Evolutionary conservation across 306 rosid species (phyloP).

Genomic region (Sechiopsis laciniata): DNA sequence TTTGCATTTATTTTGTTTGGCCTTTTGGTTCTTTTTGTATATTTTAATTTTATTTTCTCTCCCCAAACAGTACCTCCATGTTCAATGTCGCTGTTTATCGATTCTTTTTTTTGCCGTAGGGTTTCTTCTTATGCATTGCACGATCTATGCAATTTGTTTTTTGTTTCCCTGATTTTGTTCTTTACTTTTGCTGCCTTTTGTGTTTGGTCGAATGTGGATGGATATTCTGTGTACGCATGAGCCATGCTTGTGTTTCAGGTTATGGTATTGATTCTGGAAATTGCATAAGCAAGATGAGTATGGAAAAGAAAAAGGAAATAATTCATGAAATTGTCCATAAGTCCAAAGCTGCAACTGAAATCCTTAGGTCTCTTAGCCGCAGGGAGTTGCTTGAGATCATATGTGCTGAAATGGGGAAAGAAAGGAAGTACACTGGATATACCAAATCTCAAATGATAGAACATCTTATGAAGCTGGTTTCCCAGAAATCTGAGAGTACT

Average conservation of each 20-base stretch:
- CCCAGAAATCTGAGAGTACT: constrained; percentile 49
- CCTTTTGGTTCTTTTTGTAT: neutral
- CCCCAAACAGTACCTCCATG: constrained; percentile 5
- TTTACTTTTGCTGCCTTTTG: neutral
- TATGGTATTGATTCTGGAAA: constrained; percentile 52
- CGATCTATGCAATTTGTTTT: constrained; percentile 11
- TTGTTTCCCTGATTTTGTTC: constrained; percentile 13
- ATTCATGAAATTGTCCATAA: constrained; percentile 57
- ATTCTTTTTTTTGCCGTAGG: constrained; percentile 13
- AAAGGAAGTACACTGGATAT: constrained; percentile 84
- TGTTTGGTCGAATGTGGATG: neutral
- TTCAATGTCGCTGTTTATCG: constrained; percentile 17
- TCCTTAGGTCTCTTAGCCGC: constrained; percentile 69
- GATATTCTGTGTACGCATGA: constrained; percentile 12
- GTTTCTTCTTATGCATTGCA: constrained; percentile 11
- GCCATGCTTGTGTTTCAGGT: constrained; percentile 36
- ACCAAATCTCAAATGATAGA: constrained; percentile 70
- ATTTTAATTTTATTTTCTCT: neutral
- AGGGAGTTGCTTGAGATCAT: constrained; percentile 73
- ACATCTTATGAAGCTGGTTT: constrained; percentile 56
- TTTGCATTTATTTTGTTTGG: constrained; percentile 20
- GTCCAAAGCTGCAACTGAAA: constrained; percentile 57
- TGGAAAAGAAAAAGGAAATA: constrained; percentile 59
- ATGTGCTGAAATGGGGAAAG: constrained; percentile 83
- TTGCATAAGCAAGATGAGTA: constrained; percentile 47